Base-by-base conservation (phyloP, 306 rosid species). In the Rosa lucieae region DNA sequence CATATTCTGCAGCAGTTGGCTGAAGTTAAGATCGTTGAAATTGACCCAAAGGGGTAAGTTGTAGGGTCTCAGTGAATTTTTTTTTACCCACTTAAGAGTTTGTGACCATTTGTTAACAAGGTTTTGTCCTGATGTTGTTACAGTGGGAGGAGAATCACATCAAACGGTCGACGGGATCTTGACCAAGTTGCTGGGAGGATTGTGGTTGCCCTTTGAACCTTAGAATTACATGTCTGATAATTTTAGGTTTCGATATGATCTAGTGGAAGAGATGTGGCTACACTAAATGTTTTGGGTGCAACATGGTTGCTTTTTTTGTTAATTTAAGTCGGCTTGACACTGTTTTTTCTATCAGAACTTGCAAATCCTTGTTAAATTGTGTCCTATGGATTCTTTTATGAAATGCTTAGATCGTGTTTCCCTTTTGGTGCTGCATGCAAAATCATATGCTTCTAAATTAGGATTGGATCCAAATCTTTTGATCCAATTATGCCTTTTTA, bases 141-240 rank as follows among this genome's bases (percentile, higher is more conserved):
- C 85, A 89, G 92, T 15, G 92, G 92, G 9, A 84, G 92, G 78
- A 89, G 29, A 82, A 89, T 89, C 82, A 89, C 92, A 3, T 84
- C 92, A 3, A 78, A 35, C 0, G 92, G 92, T 3, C 88, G 78
- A 70, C 82, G 92, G 53, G 92, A 88, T 67, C 92, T 89, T 23
- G 92, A 89, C 66, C 92, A 89, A 84, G 92, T 89, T 82, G 90
- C 92, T 20, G 92, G 92, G 18, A 70, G 90, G n/a, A 89, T 89
- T 35, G 88, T 85, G 32, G 81, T 89, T 69, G 80, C 89, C 20
- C 87, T 83, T 44, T 86, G 86, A 88, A 47, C 75, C 26, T 67
- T 81, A 74, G 62, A 20, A 40, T 23, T 70, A 58, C 75, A 5
- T 15, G 63, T 53, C n/a, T 37, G 7, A 49, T 58, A 53, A 40